Evolutionary conservation across 2,329 filamentous ascomycete species (phyloP).

Genomic region (Beauveria pseudobassiana): DNA sequence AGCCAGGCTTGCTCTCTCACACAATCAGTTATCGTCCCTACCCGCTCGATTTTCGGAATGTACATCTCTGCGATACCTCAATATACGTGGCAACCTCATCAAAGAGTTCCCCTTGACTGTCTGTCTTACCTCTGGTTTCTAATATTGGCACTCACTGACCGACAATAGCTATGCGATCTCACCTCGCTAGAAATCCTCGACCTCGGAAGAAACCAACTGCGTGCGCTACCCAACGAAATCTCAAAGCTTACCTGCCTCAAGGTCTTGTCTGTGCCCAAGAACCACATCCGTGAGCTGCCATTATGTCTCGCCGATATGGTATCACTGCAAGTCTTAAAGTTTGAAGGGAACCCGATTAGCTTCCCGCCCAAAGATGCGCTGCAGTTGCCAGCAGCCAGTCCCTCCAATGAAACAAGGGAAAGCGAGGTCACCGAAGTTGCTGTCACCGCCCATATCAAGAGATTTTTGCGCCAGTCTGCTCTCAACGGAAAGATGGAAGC

Average conservation of each 20-base stretch:
- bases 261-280: slow-evolving; percentile 80
- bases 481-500: slow-evolving; percentile 45
- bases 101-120: slow-evolving; percentile 53
- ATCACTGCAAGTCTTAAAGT: slow-evolving; percentile 80
- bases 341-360: slow-evolving; percentile 78
- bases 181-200: slow-evolving; percentile 87
- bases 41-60: slow-evolving; percentile 68
- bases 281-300: slow-evolving; percentile 78
- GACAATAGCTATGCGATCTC: slow-evolving; percentile 68
- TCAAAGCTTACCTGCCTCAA: slow-evolving; percentile 76
- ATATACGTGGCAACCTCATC: slow-evolving; percentile 70
- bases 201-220: slow-evolving; percentile 80
- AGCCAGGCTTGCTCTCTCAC: slow-evolving; percentile 62
- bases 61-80: slow-evolving; percentile 70
- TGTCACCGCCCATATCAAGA: slow-evolving; percentile 55
- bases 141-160: slow-evolving; percentile 17
- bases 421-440: slow-evolving; percentile 56
- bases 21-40: slow-evolving; percentile 66
- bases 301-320: slow-evolving; percentile 82
- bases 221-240: slow-evolving; percentile 69
- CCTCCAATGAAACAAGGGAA: slow-evolving; percentile 50
- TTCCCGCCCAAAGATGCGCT: slow-evolving; percentile 69
- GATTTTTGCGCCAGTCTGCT: slow-evolving; percentile 47
- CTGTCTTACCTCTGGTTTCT: slow-evolving; percentile 20
- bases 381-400: slow-evolving; percentile 48